These are phyloP conservation scores for Mesotaenium endlicherianum DNA, from an alignment of 139 green algal species.

Conservation along the genomic window DNA sequence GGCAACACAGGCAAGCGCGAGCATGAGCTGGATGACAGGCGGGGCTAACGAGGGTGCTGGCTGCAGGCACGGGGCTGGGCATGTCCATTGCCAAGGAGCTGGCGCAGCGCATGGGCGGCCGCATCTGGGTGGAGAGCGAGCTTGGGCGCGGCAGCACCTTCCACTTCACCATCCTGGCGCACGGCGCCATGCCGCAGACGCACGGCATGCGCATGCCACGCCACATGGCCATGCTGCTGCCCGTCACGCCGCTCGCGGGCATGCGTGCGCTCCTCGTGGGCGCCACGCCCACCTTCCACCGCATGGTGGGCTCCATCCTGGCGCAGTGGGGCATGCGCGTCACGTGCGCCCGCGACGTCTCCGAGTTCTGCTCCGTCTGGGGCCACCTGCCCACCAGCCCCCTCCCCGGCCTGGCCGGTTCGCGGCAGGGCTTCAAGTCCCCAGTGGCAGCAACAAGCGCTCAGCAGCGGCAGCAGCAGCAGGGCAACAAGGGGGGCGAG, in stretches of 20 bases:
- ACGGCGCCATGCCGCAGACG: slow-evolving; percentile 15
- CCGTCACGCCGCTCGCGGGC: neutral
- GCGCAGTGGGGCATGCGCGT: neutral
- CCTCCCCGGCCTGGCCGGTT: neutral
- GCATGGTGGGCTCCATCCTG: slow-evolving; percentile 1
- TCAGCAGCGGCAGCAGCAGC: neutral
- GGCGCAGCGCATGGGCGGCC: slow-evolving; percentile 38
- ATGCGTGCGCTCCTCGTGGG: neutral
- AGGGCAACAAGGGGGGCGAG: neutral
- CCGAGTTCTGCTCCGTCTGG: neutral
- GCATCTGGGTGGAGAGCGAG: slow-evolving; percentile 50
- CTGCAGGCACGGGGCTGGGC: slow-evolving; percentile 43
- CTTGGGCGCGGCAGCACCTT: slow-evolving; percentile 37
- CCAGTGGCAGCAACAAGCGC: neutral
- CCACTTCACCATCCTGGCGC: slow-evolving; percentile 48
- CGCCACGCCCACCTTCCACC: neutral
- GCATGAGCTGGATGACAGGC: no score
- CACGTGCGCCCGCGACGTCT: neutral
- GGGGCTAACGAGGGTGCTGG: neutral
- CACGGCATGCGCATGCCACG: neutral
- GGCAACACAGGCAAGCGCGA: slow-evolving; percentile 12
- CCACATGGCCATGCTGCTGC: no score
- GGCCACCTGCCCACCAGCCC: neutral
- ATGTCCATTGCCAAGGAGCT: slow-evolving; percentile 48
- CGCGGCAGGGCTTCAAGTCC: no score